Evolutionary conservation across 2,329 filamentous ascomycete species (phyloP), one percentile per base, ranked within the genome.

Genomic region (Monosporascus cannonballus): DNA sequence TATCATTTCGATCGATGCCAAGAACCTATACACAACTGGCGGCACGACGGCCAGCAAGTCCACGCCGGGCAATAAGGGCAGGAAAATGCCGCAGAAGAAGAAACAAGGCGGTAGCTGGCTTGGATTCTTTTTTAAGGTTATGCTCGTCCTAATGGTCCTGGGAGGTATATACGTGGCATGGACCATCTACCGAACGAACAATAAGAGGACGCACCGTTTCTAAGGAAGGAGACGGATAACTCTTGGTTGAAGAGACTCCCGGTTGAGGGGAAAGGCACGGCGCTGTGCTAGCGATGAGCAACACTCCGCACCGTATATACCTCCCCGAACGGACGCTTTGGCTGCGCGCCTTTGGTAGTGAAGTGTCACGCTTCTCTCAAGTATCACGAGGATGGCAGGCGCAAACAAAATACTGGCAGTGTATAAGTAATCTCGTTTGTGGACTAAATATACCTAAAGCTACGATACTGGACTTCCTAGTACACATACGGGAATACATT

Each of bases 91-190:
- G 62, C 69, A 67, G 55, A 73, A 73, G 59, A 64, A 61, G 52
- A 70, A 75, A 64, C 65, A 72, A 61, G 73, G 74, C 53, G 74
- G 79, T 59, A 77, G 77, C 71, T 84, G 78, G 79, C 74, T 72
- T 48, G 82, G 79, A 79, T 78, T 83, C 71, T 74, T 97, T 57
- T 79, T 91, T 71, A 97, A 96, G 82, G 77, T 90, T 56, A 67
- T 97, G 54, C 64, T 96, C 55, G 87, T 96, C 71, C 75, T 88
- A 58, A 69, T 85, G 30, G 81, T 84, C 17, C 62, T 86, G 45
- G 88, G 79, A 9, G 92, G 88, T 60, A 88, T 69, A 4, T 99
- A 97, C 69, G 84, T 91, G 45, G 93, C 90, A 27, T 97, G 80
- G 69, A 96, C 91, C 6, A 80, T 86, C 46, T 99, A 89, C 74